Percentiles rank a stretch among this genome's conserved stretches.
Conservation (phyloP, 2,329 filamentous ascomycete genomes). For the Claviceps cyperi region DNA sequence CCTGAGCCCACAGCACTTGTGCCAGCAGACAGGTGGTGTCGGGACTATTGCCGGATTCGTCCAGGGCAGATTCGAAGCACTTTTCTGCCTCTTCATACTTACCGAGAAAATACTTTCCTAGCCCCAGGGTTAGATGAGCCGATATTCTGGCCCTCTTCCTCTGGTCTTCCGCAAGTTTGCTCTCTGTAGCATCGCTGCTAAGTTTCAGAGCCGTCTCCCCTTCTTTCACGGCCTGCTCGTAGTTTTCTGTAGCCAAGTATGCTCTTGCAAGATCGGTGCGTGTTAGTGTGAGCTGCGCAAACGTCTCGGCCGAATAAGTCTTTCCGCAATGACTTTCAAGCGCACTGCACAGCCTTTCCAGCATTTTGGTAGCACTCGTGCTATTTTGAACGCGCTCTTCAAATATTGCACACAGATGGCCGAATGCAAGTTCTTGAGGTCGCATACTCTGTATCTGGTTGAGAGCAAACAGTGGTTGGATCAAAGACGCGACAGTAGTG, state of each 20-base stretch:
- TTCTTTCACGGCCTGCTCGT: conserved; percentile 57
- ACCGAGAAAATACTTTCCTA: conserved; percentile 62
- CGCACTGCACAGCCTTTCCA: conserved; percentile 51
- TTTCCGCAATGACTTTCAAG: conserved; percentile 75
- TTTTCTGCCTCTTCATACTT: conserved; percentile 55
- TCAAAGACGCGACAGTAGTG: conserved; percentile 44
- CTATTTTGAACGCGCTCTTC: conserved; percentile 66
- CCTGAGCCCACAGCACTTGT: conserved; percentile 87
- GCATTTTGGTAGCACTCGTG: conserved; percentile 42
- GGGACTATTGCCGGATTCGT: conserved; percentile 60
- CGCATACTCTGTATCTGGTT: conserved; percentile 62
- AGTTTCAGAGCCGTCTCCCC: conserved; percentile 71
- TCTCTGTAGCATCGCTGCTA: conserved; percentile 55
- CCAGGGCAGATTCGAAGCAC: conserved; percentile 67
- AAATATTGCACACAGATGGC: conserved; percentile 68
- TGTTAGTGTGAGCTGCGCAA: conserved; percentile 66
- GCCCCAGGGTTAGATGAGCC: conserved; percentile 69
- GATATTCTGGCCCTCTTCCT: conserved; percentile 63
- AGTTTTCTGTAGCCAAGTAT: conserved; percentile 54
- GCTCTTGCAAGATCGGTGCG: conserved; percentile 80
- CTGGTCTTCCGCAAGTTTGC: conserved; percentile 48
- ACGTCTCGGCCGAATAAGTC: conserved; percentile 59
- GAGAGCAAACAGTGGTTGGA: conserved; percentile 80
- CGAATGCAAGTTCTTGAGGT: conserved; percentile 55
- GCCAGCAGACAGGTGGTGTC: conserved; percentile 79